These are phyloP conservation scores for Dacryopinax primogenitus DNA, from an alignment of 768 basidiomycete genomes.

Conservation along the genomic window DNA sequence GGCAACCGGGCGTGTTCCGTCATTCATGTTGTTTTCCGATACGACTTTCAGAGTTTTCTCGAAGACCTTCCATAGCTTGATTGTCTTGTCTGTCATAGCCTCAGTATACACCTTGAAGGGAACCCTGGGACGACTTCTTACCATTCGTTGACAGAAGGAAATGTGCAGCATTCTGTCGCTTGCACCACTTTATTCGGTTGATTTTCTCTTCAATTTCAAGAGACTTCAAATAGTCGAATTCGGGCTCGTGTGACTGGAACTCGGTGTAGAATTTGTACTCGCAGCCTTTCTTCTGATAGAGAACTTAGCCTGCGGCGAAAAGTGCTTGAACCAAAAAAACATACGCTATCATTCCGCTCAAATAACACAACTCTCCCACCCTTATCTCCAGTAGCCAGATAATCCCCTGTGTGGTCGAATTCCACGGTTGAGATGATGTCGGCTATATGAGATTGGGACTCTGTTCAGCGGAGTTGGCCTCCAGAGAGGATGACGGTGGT, in stretches of 20 bases:
- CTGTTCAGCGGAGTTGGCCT: background rate
- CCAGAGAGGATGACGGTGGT: conserved; percentile 21
- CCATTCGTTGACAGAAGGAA: conserved; percentile 96
- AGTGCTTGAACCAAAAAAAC: conserved; percentile 21
- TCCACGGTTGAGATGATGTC: conserved; percentile 99
- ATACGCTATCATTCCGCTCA: conserved; percentile 91
- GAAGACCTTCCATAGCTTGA: conserved; percentile 99
- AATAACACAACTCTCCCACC: conserved; percentile 97
- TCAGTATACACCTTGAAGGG: conserved; percentile 9
- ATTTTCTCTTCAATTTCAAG: conserved; percentile 99
- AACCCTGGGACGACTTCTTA: conserved; percentile 28
- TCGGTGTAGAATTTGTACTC: conserved; percentile 99
- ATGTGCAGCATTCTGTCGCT: conserved; percentile 92
- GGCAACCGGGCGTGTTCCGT: conserved; percentile 58
- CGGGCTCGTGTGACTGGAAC: conserved; percentile 98
- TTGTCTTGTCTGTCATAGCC: conserved; percentile 78
- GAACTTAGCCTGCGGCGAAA: conserved; percentile 16
- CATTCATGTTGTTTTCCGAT: conserved; percentile 87
- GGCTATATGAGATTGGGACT: conserved; percentile 41
- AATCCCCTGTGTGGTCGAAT: conserved; percentile 98
- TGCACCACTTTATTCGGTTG: conserved; percentile 99
- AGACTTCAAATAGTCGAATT: conserved; percentile 99
- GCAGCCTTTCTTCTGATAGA: conserved; percentile 87
- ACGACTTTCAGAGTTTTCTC: conserved; percentile 94
- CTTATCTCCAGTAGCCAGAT: conserved; percentile 98